Evolutionary conservation across 805 yeast genomes (phyloP).

Genomic region (Saccharomycopsis selenospora): DNA sequence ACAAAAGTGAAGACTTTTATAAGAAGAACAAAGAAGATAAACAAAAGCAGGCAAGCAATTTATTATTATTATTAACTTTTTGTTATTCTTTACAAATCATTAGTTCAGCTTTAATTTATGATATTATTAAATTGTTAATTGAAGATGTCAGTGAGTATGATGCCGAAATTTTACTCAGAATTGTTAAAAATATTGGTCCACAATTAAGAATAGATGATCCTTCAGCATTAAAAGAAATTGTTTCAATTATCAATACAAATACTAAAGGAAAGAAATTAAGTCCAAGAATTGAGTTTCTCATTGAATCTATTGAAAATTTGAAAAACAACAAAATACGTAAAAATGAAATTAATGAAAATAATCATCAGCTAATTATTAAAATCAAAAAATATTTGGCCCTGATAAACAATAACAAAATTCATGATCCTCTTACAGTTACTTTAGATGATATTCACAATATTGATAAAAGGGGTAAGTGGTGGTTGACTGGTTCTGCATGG

Average conservation of each 20-base stretch:
- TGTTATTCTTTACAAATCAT: constrained; percentile 73
- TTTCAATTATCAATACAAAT: constrained; percentile 45
- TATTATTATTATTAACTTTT: constrained; percentile 67
- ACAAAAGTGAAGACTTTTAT: constrained; percentile 45
- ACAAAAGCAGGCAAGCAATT: constrained; percentile 49
- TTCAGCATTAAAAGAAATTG: constrained; percentile 70
- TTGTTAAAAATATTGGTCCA: constrained; percentile 71
- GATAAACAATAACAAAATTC: constrained; percentile 37
- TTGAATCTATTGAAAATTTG: constrained; percentile 78
- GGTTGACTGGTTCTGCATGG: constrained; percentile 99
- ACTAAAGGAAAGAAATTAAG: constrained; percentile 33
- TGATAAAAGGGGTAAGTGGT: constrained; percentile 90
- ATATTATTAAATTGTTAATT: constrained; percentile 51
- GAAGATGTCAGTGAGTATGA: constrained; percentile 56
- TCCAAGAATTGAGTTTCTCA: constrained; percentile 70
- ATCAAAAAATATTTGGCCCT: constrained; percentile 58
- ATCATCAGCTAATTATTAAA: constrained; percentile 41
- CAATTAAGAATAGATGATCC: constrained; percentile 91
- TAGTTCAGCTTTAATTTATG: constrained; percentile 69
- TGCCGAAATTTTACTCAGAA: constrained; percentile 68
- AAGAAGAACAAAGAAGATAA: constrained; percentile 30
- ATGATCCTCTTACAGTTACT: constrained; percentile 79
- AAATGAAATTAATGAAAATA: constrained; percentile 41
- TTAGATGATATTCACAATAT: constrained; percentile 73
- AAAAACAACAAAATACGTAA: constrained; percentile 75